Evolutionary conservation across 2,329 filamentous ascomycete species (phyloP).

Genomic region (Hirsutella rhossiliensis): DNA sequence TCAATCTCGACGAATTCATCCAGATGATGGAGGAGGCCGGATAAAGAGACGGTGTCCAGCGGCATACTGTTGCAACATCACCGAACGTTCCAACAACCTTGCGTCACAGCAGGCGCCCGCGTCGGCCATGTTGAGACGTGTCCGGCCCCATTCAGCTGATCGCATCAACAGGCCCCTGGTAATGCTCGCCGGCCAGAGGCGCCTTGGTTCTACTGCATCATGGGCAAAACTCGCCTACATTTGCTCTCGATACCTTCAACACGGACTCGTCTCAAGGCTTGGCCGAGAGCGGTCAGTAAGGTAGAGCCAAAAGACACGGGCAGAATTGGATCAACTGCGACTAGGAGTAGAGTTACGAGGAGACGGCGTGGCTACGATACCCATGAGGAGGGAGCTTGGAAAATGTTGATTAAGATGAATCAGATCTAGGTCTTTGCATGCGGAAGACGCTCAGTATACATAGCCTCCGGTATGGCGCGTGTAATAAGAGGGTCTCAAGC

Average conservation of each 20-base stretch:
- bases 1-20: constrained; percentile 57
- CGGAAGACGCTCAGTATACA: constrained; percentile 1
- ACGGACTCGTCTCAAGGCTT: too few relatives aligned
- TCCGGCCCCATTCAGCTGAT: too few relatives aligned
- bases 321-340: neutral
- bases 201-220: too few relatives aligned
- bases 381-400: constrained; percentile 5
- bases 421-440: constrained; percentile 5
- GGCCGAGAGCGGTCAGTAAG: too few relatives aligned
- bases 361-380: constrained; percentile 1
- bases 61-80: neutral
- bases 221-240: too few relatives aligned
- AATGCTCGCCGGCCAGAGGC: too few relatives aligned
- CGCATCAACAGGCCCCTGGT: too few relatives aligned
- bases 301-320: too few relatives aligned
- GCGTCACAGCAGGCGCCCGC: too few relatives aligned
- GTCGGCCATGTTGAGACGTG: too few relatives aligned
- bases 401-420: constrained; percentile 4
- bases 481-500: neutral
- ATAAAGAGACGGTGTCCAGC: constrained; percentile 8
- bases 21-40: constrained; percentile 43
- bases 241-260: too few relatives aligned
- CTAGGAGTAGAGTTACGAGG: neutral
- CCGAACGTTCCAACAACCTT: neutral
- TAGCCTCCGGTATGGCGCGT: neutral